Base-by-base conservation (phyloP, 2,329 filamentous ascomycete genomes). In the Dothideomycetidae sp. region DNA sequence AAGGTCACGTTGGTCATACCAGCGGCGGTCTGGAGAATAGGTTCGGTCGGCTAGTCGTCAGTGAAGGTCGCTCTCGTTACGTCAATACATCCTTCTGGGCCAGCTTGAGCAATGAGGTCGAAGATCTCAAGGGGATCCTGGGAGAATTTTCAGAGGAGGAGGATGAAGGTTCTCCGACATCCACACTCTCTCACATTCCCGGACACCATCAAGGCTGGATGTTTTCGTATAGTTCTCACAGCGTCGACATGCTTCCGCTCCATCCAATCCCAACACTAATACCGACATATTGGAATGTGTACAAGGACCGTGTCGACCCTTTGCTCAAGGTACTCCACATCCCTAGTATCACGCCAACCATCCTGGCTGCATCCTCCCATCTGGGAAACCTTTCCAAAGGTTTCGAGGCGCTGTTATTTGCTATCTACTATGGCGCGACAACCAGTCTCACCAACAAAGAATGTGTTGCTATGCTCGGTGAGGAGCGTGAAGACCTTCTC, bases 11-110 rank as follows among this genome's bases (percentile, higher is more conserved):
- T 29, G 16, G 18, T 32, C 36, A 31, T 11, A n/a, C 21, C 7
- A 46, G 43, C 21, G 48, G 50, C 9, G 45, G 44, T 11, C 51
- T 57, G 19, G 55, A 59, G 41, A 53, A 53, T 23, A 64, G 73
- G 38, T 78, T 81, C 54, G 78, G 80, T 2, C 64, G 78, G 19
- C 56, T 86, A 36, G 76, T 85, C 1, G 59, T 84, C 23, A 77
- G 78, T 44, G 77, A 84, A 39, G 76, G 75, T 28, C 73, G 71
- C 42, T 75, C 73, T 39, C 65, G 78, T 52, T 86, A 85, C 52
- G 73, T 86, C 46, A 82, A 78, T 59, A 81, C 74, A 53, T 77
- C 72, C 5, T 82, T 85, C 50, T 84, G 78, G 78, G 73, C 78
- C 13, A 81, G 72, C 44, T 64, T 86, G 36, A 81, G 76, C 42